Conservation (phyloP, 768 basidiomycete genomes). For the Lentinula aciculospora region DNA sequence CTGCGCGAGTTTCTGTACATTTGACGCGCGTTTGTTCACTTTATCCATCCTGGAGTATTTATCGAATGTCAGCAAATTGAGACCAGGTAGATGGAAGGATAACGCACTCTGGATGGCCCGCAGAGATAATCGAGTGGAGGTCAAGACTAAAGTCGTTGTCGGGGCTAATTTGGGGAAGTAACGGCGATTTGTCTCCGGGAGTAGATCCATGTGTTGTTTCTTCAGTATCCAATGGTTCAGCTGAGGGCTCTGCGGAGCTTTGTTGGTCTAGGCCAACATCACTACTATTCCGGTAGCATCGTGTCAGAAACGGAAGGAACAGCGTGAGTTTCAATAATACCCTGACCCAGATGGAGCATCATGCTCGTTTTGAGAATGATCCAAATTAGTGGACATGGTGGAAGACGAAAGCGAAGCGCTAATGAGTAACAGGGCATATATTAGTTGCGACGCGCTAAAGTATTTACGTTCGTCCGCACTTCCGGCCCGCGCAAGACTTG, state of each 20-base stretch:
- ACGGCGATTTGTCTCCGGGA: background rate
- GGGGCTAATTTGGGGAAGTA: conserved; percentile 48
- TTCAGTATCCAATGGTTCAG: background rate
- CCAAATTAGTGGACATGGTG: background rate
- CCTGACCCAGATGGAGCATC: background rate
- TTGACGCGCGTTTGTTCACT: conserved; percentile 69
- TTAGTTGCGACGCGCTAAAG: background rate
- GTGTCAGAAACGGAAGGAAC: background rate
- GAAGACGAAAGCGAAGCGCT: background rate
- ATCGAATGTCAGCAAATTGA: conserved; percentile 14
- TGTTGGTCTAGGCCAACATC: background rate
- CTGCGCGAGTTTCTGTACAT: conserved; percentile 68
- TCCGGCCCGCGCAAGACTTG: no score
- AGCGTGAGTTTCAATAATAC: no score
- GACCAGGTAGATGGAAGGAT: conserved; percentile 4
- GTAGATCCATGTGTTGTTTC: background rate
- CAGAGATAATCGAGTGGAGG: conserved; percentile 26
- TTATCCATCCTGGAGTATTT: conserved; percentile 34
- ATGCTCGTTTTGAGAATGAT: conserved; percentile 1
- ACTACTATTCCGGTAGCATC: background rate
- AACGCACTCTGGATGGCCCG: conserved; percentile 7
- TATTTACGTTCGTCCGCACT: background rate
- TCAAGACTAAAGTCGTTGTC: conserved; percentile 34
- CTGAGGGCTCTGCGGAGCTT: background rate
- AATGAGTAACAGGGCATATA: no score